These are phyloP conservation scores for Aspergillus carlsbadensis DNA, from an alignment of 495 filamentous ascomycete species.

Conservation along the genomic window DNA sequence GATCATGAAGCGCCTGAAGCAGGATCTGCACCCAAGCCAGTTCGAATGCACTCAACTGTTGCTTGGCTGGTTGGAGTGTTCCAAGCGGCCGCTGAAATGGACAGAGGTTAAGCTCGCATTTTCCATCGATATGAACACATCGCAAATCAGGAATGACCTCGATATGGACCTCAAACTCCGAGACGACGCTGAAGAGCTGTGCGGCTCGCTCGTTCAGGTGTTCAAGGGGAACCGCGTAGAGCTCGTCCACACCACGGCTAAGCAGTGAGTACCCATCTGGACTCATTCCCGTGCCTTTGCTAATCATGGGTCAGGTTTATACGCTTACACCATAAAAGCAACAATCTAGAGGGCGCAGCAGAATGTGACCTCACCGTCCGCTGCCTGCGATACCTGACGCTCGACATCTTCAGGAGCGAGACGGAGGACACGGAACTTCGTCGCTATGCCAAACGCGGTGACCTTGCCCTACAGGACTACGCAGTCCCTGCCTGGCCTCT, in stretches of 20 bases:
- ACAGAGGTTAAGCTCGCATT: slow-evolving; percentile 6
- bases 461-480: slow-evolving; percentile 10
- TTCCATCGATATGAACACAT: not conserved
- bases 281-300: not conserved
- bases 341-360: slow-evolving; percentile 2
- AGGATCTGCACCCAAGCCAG: not conserved
- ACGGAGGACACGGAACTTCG: not conserved
- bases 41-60: slow-evolving; percentile 5
- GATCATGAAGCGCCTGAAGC: slow-evolving; percentile 11
- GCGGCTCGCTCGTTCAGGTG: slow-evolving; percentile 11
- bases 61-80: slow-evolving; percentile 11
- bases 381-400: slow-evolving; percentile 8
- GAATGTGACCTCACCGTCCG: slow-evolving; percentile 14
- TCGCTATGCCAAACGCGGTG: not conserved
- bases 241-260: slow-evolving; percentile 16
- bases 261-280: not conserved
- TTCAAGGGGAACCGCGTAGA: slow-evolving; percentile 11
- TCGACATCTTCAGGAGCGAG: not conserved
- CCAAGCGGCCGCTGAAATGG: slow-evolving; percentile 12
- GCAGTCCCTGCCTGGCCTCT: slow-evolving; percentile 5
- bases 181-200: slow-evolving; percentile 7
- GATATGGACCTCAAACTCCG: not conserved
- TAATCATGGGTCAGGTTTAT: slow-evolving; percentile 1
- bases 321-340: not conserved
- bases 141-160: not conserved